These are phyloP conservation scores for Bonnemaisonia californica DNA, from an alignment of 31 red algal genomes.

Conservation along the genomic window DNA sequence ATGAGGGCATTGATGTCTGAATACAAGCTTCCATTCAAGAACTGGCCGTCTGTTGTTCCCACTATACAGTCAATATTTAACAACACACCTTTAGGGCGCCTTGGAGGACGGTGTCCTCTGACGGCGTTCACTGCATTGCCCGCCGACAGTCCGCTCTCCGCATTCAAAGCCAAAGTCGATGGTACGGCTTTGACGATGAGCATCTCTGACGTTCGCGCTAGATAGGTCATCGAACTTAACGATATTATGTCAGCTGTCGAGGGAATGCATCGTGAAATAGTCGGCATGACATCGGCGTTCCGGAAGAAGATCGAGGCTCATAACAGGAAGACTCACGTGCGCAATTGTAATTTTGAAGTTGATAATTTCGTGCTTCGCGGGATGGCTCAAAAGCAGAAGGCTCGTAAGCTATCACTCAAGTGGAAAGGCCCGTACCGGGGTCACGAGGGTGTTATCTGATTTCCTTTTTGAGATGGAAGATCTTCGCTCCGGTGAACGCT, in stretches of 20 bases:
- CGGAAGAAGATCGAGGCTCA: neutral
- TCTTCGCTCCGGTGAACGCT: neutral
- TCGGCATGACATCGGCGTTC: neutral
- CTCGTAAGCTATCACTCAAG: neutral
- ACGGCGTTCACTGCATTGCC: neutral
- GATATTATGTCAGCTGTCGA: neutral
- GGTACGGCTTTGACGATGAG: neutral
- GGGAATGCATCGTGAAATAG: conserved; percentile 1
- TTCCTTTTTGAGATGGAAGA: conserved; percentile 36
- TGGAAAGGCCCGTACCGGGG: neutral
- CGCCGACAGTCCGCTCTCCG: neutral
- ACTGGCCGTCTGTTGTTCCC: neutral
- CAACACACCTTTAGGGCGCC: neutral
- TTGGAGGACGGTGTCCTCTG: neutral
- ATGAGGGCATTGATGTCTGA: neutral
- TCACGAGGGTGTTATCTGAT: neutral
- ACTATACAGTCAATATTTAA: conserved; percentile 8
- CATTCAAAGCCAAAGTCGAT: neutral
- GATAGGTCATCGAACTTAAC: neutral
- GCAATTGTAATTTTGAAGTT: neutral
- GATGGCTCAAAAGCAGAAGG: neutral
- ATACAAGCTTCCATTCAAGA: neutral
- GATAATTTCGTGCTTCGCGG: neutral
- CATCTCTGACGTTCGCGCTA: neutral
- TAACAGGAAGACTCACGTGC: neutral